Base-by-base conservation (phyloP, 1,139 yeast genomes). In the Scheffersomyces illinoinensis region DNA sequence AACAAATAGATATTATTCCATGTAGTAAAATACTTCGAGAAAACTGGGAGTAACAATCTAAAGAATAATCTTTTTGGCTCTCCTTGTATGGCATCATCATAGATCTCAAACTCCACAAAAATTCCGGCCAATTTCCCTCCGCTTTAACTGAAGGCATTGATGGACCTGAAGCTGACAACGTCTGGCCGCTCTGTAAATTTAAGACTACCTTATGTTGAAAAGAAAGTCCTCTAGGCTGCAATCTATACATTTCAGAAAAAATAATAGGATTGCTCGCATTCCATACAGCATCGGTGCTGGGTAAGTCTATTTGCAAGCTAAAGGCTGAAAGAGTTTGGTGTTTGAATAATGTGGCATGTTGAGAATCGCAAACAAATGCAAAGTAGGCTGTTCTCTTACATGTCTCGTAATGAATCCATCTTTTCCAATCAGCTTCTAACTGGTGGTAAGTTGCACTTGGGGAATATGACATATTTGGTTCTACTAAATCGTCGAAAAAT, bases 231-330 rank as follows among this genome's bases (percentile, higher is more conserved):
- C 43, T 33, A 33, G 43, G 43, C 12, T 33, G 43, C 17, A 33
- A 33, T 7, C 14, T 33, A 33, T 33, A 33, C 43, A 12, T 33
- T 33, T 33, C 43, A 33, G 43, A 33, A 33, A 33, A 33, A 1
- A 8, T 12, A 33, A 33, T 14, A 7, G 43, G 67, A 54, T 66
- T 66, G 5, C 61, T 53, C 4, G 81, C 76, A 49, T 67, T 63
- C 84, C 84, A 80, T 33, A 77, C 76, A 4, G 75, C 70, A 62
- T 80, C 84, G 0, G 79, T 66, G 52, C 74, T 78, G 0, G 84
- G 84, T 52, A 80, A 63, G 52, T 79, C 83, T 24, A 79, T 59
- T 47, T 76, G 59, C 26, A 78, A 66, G 54, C 77, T 80, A 66
- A 77, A 76, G 0, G 71, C 70, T 1, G 79, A 73, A 33, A 72